These are phyloP conservation scores for Chamaecrista fasciculata DNA, from an alignment of 306 rosid species.

Conservation along the genomic window DNA sequence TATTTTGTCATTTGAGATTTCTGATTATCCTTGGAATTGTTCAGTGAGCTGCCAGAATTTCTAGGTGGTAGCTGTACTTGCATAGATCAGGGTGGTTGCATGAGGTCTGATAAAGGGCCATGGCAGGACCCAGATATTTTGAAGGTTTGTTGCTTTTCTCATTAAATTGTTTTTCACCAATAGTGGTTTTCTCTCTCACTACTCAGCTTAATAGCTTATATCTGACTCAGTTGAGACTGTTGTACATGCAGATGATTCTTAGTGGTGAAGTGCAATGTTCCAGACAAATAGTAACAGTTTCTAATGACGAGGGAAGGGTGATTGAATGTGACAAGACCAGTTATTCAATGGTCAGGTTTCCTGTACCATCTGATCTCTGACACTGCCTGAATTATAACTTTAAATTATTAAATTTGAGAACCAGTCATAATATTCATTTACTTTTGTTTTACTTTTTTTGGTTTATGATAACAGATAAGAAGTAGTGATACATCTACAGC, in stretches of 20 bases:
- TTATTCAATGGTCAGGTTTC: constrained; percentile 47
- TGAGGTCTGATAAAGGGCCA: constrained; percentile 90
- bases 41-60: constrained; percentile 86
- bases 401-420: neutral
- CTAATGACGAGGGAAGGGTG: constrained; percentile 53
- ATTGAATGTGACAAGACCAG: constrained; percentile 58
- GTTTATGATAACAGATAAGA: constrained; percentile 47
- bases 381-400: neutral
- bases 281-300: constrained; percentile 69
- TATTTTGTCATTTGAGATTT: constrained; percentile 8
- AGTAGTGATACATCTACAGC: constrained; percentile 87
- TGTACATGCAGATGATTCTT: constrained; percentile 59
- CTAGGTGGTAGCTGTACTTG: constrained; percentile 88
- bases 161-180: constrained; percentile 9
- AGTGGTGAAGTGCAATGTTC: constrained; percentile 70
- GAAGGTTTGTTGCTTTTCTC: constrained; percentile 49
- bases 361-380: neutral
- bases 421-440: neutral
- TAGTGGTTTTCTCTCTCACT: constrained; percentile 11
- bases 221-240: constrained; percentile 22
- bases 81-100: constrained; percentile 72
- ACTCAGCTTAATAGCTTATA: neutral
- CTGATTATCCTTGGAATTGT: constrained; percentile 30
- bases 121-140: constrained; percentile 81
- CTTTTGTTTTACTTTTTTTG: constrained; percentile 20